Base-by-base conservation (phyloP, 176 grass and related monocot species). In the Aegilops speltoides region DNA sequence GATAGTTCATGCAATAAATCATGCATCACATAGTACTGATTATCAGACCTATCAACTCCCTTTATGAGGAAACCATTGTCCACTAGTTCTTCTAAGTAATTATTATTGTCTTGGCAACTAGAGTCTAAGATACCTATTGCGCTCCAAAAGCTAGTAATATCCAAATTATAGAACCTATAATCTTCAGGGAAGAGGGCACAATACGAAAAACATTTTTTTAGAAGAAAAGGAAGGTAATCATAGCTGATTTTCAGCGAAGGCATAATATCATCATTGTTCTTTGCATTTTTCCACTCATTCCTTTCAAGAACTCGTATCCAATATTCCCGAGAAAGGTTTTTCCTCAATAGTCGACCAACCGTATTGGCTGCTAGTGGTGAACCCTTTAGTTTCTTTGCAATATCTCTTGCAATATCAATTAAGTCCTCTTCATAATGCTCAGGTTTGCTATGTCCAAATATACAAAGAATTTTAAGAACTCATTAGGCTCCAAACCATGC, bases 231-330 rank as follows among this genome's bases (percentile, higher is more conserved):
- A 4, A 68, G 66, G 66, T 34, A 68, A 8, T 34, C 16, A 17
- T 68, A 68, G 7, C 31, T 68, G 36, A 68, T 68, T 68, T 68
- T 68, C 1, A 68, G 7, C 10, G 66, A 68, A 28, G 23, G 15
- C 24, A 52, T 50, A 76, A 76, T 52, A 31, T 52, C 45, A 4
- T 76, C 43, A 7, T 76, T 25, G 52, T 3, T 10, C 20, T 52
- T 3, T 15, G 3, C 4, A 3, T 76, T 19, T 10, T 31, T 0
- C 45, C 73, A 76, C 43, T 76, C 43, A 10, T 52, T 31, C 15
- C 10, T 76, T 76, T 76, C 73, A 76, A 76, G 41, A 76, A 76
- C 41, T 50, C 16, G 14, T 7, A 29, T 29, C 73, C 73, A 76
- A 19, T 68, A 68, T 20, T 68, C 31, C 7, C 7, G 31, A 34